Base-by-base conservation (phyloP, 2,329 filamentous ascomycete genomes). In the Dryadomyces sulphureus region DNA sequence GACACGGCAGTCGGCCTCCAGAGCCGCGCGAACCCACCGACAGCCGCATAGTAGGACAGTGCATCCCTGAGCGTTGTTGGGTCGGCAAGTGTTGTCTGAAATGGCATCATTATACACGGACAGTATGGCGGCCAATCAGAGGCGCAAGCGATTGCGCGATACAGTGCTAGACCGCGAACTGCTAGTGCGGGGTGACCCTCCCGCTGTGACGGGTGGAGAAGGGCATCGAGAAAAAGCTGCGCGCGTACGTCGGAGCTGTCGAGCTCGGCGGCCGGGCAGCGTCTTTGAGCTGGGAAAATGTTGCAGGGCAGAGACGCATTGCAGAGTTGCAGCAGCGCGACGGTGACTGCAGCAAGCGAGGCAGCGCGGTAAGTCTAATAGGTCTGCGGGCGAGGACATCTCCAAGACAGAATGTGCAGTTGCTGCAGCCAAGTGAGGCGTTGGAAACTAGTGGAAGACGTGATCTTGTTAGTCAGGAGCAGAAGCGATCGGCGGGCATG, bases 71-170 rank as follows among this genome's bases (percentile, higher is more conserved):
- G n/a, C n/a, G n/a, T n/a, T n/a, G n/a, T n/a, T n/a, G n/a, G n/a
- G n/a, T n/a, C n/a, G n/a, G n/a, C n/a, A 32, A 32, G 27, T 32
- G 4, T 32, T 14, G 27, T 9, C 3, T 7, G 27, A 51, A 47
- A 53, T 53, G 49, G 48, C 51, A 51, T 51, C 48, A 52, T 53
- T n/a, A n/a, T n/a, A n/a, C n/a, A n/a, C n/a, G n/a, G n/a, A 42
- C 41, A 4, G 14, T 12, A 7, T 12, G 7, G 19, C 38, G 21
- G 44, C 52, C 50, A 53, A 53, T 53, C 38, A 41, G 5, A 7
- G n/a, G 5, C 7, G n/a, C 8, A 9, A 14, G 16, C 21, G 48
- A 53, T 53, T 52, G 52, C 52, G 52, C 52, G 50, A 53, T 53
- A 41, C n/a, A 0, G 36, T 25, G n/a, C 52, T 52, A 53, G 32